A percentile compares a stretch with the other conserved stretches of the same genome.
These are phyloP conservation scores for Coelastrella sp. DNA, from an alignment of 139 green algal genomes.

Conservation along the genomic window DNA sequence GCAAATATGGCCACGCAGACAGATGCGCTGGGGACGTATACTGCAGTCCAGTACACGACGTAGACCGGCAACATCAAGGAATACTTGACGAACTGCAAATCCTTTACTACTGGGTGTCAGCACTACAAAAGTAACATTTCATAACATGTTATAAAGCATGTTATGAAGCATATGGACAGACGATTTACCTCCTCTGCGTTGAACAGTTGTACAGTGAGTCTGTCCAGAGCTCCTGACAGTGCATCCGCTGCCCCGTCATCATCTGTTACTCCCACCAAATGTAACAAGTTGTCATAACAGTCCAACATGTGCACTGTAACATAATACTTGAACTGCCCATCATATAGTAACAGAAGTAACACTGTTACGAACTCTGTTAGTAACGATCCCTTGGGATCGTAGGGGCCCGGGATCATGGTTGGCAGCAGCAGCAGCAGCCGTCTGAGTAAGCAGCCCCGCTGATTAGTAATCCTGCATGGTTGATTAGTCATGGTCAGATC, in stretches of 20 bases:
- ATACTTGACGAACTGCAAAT: too few species aligned
- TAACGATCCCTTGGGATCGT: neutral
- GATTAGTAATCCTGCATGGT: neutral
- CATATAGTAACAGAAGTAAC: constrained; percentile 74
- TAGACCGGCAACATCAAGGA: too few species aligned
- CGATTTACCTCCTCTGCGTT: constrained; percentile 62
- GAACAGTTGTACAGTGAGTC: constrained; percentile 76
- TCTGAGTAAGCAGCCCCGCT: constrained; percentile 45
- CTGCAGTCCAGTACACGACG: too few species aligned
- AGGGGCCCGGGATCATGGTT: neutral
- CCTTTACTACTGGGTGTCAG: too few species aligned
- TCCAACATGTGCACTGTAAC: constrained; percentile 48
- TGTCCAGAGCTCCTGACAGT: constrained; percentile 62
- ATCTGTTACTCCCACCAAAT: constrained; percentile 10
- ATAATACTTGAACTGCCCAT: constrained; percentile 63
- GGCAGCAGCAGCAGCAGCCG: constrained; percentile 50
- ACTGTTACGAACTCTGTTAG: constrained; percentile 59
- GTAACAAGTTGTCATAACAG: constrained; percentile 41
- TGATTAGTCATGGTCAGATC: too few species aligned
- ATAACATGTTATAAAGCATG: neutral
- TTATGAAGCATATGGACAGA: neutral
- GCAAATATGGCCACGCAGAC: too few species aligned
- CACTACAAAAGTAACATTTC: too few species aligned
- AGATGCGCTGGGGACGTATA: too few species aligned
- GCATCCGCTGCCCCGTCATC: constrained; percentile 33